Evolutionary conservation across 129 eudicot genomes (phyloP).

Genomic region (sunflower (Helianthus annuus)): DNA sequence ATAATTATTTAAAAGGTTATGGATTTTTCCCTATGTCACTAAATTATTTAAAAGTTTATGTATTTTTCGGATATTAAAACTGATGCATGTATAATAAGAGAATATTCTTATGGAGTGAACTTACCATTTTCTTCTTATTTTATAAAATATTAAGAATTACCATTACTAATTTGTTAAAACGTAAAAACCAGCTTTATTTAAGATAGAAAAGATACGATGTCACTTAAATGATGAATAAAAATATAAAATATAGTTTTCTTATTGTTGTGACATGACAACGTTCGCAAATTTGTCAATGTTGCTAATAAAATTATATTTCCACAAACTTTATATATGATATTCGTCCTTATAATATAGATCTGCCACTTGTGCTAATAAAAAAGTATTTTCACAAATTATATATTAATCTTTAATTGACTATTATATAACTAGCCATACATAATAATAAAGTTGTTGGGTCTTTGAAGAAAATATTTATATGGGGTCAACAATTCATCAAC

Average conservation of each 20-base stretch:
- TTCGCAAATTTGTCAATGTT: not conserved
- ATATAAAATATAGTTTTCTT: too few relatives aligned
- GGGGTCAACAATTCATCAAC: constrained; percentile 19
- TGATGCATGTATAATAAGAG: too few relatives aligned
- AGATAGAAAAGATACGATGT: too few relatives aligned
- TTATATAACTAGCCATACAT: not conserved
- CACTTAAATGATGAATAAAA: too few relatives aligned
- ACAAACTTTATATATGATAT: too few relatives aligned
- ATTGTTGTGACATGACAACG: too few relatives aligned
- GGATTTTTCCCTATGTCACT: not conserved
- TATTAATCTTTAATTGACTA: not conserved
- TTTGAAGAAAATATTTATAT: not conserved
- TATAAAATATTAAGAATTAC: too few relatives aligned
- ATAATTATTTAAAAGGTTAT: not conserved
- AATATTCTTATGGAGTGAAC: too few relatives aligned
- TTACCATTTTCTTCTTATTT: too few relatives aligned
- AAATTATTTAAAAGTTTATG: not conserved
- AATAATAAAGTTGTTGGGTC: not conserved
- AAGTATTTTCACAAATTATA: not conserved
- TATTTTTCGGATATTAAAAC: not conserved
- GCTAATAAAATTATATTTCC: not conserved
- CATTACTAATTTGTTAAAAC: too few relatives aligned
- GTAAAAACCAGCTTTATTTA: too few relatives aligned
- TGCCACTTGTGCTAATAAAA: not conserved
- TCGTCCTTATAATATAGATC: not conserved